Evolutionary conservation across 805 yeast species (phyloP).

Genomic region (Candida suzukii): DNA sequence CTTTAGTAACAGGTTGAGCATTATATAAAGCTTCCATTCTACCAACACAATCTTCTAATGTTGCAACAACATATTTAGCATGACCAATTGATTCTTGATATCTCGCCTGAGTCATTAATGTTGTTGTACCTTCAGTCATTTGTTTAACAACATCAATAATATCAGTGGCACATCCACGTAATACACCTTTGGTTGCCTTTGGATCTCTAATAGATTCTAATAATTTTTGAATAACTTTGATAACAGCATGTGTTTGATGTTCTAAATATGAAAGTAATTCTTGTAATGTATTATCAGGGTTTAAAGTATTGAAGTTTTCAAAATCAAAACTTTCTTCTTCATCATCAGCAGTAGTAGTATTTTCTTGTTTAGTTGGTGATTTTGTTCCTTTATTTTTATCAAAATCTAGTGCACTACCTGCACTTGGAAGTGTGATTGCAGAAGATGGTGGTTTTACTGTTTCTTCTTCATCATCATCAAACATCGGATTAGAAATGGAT

Average conservation of each 20-base stretch:
- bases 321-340: conserved; percentile 41
- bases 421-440: conserved; percentile 10
- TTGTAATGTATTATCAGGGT: conserved; percentile 83
- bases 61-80: conserved; percentile 85
- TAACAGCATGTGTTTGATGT: conserved; percentile 89
- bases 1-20: conserved; percentile 30
- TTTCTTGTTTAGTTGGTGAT: too few species aligned
- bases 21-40: conserved; percentile 72
- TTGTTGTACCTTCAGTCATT: conserved; percentile 85
- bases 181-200: conserved; percentile 65
- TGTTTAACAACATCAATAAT: conserved; percentile 72
- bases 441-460: not conserved
- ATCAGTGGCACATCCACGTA: conserved; percentile 67
- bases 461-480: conserved; percentile 2
- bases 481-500: conserved; percentile 3
- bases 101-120: conserved; percentile 83
- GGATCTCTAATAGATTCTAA: conserved; percentile 72
- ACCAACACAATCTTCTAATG: conserved; percentile 75
- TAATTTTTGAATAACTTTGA: conserved; percentile 79
- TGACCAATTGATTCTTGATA: conserved; percentile 81
- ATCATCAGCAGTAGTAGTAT: not conserved
- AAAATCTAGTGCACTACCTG: conserved; percentile 14
- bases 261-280: conserved; percentile 81
- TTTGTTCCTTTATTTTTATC: not conserved
- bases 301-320: conserved; percentile 71